Percentiles rank a stretch among this genome's conserved stretches.
Evolutionary conservation across 345 rosid species (phyloP).

Genomic region (Linum trigynum): DNA sequence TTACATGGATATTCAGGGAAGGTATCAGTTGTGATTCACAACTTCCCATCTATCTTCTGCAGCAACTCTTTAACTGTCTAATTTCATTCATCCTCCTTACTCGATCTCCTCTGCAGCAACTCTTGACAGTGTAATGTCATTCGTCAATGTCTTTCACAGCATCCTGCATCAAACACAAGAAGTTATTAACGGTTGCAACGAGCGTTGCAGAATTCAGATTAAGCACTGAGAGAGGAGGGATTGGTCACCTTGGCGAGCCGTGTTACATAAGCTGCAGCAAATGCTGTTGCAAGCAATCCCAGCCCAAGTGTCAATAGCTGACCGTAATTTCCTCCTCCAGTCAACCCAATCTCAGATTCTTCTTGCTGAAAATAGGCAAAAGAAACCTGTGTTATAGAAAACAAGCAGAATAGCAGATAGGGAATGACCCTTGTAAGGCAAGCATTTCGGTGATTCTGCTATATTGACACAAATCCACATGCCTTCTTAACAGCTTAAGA

Average conservation of each 20-base stretch:
- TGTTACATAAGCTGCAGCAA: conserved; percentile 83
- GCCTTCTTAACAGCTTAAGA: no score
- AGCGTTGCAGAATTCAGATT: no score
- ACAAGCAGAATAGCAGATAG: neutral
- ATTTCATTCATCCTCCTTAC: neutral
- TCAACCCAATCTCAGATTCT: conserved; percentile 54
- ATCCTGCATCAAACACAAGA: neutral
- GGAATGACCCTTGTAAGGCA: neutral
- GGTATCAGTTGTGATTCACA: neutral
- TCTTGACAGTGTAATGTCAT: no score
- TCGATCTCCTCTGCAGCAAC: neutral
- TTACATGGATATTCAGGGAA: neutral
- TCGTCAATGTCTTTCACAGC: neutral
- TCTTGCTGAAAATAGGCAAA: conserved; percentile 56
- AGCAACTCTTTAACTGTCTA: neutral
- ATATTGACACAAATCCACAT: no score
- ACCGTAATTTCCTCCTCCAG: conserved; percentile 51
- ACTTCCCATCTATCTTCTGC: neutral
- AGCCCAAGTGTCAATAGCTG: conserved; percentile 74
- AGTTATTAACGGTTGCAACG: no score
- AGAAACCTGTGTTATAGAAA: neutral
- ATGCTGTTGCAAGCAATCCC: conserved; percentile 71
- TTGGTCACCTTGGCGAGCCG: conserved; percentile 72
- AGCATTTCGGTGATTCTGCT: neutral
- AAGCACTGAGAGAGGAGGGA: no score